Conservation (phyloP, 495 filamentous ascomycete species). For the Podospora fimiseda region DNA sequence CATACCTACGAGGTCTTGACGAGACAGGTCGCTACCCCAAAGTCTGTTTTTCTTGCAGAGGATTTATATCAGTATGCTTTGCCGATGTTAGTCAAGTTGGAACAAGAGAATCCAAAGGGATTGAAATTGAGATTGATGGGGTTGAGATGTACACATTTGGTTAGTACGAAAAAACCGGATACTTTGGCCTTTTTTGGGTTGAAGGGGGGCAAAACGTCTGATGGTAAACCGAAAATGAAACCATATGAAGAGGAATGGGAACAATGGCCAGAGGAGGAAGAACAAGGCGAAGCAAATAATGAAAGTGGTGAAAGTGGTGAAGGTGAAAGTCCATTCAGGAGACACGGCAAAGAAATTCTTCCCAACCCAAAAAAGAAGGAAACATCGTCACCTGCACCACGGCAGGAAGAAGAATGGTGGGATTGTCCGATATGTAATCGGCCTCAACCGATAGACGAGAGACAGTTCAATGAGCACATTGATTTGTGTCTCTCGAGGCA, state of each 20-base stretch:
- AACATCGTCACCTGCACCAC: neutral
- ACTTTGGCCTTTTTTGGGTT: conserved; percentile 75
- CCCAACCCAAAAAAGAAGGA: conserved; percentile 39
- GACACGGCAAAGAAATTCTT: conserved; percentile 47
- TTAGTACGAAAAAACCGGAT: conserved; percentile 70
- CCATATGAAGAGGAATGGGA: conserved; percentile 58
- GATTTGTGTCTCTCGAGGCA: conserved; percentile 84
- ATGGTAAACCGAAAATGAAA: too few relatives aligned
- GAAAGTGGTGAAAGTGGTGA: neutral
- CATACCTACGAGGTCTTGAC: conserved; percentile 91
- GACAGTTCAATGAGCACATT: conserved; percentile 84
- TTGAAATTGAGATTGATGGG: conserved; percentile 86
- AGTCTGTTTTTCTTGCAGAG: conserved; percentile 63
- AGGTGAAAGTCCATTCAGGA: conserved; percentile 15
- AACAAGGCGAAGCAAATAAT: conserved; percentile 24
- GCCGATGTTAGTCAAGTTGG: conserved; percentile 79
- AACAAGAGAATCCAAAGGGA: conserved; percentile 75
- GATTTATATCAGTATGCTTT: conserved; percentile 77
- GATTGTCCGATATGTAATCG: conserved; percentile 78
- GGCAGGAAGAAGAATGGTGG: conserved; percentile 52
- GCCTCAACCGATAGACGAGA: conserved; percentile 69
- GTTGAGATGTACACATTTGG: conserved; percentile 75
- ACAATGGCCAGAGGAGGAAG: conserved; percentile 61
- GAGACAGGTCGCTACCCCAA: conserved; percentile 67
- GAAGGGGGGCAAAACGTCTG: too few relatives aligned